Percentiles rank a stretch among this genome's conserved stretches.
Conservation (phyloP, 2,329 filamentous ascomycete species). For the Chaetomium sp. region DNA sequence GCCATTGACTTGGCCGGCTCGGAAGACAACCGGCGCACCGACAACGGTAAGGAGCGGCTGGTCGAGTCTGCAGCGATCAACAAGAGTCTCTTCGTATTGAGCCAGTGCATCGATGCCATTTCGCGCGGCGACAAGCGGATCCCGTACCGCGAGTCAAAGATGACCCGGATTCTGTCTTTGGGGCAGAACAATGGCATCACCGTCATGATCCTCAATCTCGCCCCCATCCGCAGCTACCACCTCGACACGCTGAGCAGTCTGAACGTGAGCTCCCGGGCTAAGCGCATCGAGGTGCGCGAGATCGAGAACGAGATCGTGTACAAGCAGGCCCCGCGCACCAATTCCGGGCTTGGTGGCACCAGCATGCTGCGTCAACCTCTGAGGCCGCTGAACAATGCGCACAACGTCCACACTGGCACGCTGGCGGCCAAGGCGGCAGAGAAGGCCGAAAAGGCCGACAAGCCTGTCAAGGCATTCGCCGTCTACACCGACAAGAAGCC, state of each 20-base stretch:
- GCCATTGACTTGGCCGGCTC: conserved; percentile 95
- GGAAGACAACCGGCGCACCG: conserved; percentile 91
- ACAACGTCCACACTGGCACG: conserved; percentile 68
- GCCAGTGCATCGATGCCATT: conserved; percentile 94
- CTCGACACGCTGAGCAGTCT: conserved; percentile 90
- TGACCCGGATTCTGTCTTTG: conserved; percentile 90
- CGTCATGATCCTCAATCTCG: conserved; percentile 94
- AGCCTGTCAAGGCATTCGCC: conserved; percentile 80
- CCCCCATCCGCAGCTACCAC: conserved; percentile 89
- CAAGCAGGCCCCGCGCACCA: conserved; percentile 66
- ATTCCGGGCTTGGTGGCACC: conserved; percentile 44
- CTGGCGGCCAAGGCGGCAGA: conserved; percentile 52
- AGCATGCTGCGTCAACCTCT: conserved; percentile 70
- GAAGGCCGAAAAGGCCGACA: conserved; percentile 59
- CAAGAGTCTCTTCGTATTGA: conserved; percentile 92
- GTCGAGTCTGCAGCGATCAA: conserved; percentile 98
- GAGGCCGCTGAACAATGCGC: conserved; percentile 71
- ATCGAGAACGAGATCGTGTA: conserved; percentile 94
- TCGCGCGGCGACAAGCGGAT: conserved; percentile 74
- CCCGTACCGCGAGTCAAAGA: conserved; percentile 93
- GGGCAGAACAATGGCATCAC: conserved; percentile 95
- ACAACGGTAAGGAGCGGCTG: conserved; percentile 88
- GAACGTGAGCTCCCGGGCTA: conserved; percentile 92
- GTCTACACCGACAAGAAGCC: conserved; percentile 80
- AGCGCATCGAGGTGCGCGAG: conserved; percentile 93